Conservation (phyloP, 2,329 filamentous ascomycete genomes). For the Ophiosphaerella narmari region DNA sequence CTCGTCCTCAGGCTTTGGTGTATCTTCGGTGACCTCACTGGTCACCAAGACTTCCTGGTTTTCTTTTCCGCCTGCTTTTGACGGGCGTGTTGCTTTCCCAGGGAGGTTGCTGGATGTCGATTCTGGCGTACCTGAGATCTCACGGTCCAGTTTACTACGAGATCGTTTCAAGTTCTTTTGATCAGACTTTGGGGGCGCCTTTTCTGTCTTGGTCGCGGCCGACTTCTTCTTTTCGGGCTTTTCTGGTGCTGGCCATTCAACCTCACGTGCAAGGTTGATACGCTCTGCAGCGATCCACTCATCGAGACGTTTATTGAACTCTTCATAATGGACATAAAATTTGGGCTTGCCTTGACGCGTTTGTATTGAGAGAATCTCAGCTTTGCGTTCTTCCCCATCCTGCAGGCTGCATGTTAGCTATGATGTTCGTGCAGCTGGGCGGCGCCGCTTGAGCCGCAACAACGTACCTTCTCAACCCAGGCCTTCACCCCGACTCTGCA, state of each 20-base stretch:
- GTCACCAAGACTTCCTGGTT: slow-evolving; percentile 57
- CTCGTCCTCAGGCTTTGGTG: slow-evolving; percentile 57
- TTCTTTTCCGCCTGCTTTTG: slow-evolving; percentile 65
- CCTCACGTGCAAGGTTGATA: slow-evolving; percentile 85
- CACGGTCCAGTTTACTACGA: slow-evolving; percentile 55
- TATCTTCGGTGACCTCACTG: slow-evolving; percentile 54
- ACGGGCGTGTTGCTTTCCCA: slow-evolving; percentile 54
- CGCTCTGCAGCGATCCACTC: slow-evolving; percentile 87
- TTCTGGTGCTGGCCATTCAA: slow-evolving; percentile 94
- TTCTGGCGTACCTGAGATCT: slow-evolving; percentile 61
- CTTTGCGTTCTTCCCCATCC: slow-evolving; percentile 84
- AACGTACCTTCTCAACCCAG: slow-evolving; percentile 69
- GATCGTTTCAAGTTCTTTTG: slow-evolving; percentile 53
- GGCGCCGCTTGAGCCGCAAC: slow-evolving; percentile 7
- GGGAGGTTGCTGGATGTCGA: slow-evolving; percentile 56
- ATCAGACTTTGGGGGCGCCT: slow-evolving; percentile 50
- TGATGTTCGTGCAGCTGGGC: slow-evolving; percentile 15
- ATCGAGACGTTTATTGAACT: slow-evolving; percentile 88
- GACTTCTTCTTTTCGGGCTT: slow-evolving; percentile 88
- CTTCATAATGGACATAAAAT: slow-evolving; percentile 97
- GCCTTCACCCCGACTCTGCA: slow-evolving; percentile 68
- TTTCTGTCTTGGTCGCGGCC: slow-evolving; percentile 48
- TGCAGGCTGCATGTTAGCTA: slow-evolving; percentile 40
- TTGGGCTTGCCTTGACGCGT: slow-evolving; percentile 85
- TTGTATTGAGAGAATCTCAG: slow-evolving; percentile 94